Base-by-base conservation (phyloP, 192 early-diverging fungal species). In the Glomus cerebriforme region DNA sequence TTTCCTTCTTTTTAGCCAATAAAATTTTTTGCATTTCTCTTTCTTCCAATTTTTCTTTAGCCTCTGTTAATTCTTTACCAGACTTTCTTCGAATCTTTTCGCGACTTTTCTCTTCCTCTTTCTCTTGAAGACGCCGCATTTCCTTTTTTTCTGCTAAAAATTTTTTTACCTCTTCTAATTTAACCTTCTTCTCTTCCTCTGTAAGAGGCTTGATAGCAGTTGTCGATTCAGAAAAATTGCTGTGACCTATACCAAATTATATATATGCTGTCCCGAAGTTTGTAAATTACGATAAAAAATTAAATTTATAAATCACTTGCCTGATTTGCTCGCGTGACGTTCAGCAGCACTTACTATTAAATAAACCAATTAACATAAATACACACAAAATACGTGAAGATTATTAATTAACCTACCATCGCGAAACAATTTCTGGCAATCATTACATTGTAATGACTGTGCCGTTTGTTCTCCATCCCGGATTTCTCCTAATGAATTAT, bases 361-460 rank as follows among this genome's bases (percentile, higher is more conserved):
- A 64, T 37, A 79, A 5, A 27, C 19, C 19, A 5, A 71, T 47
- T 47, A 45, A 12, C 49, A 15, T 70, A 75, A 17, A 73, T 27
- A 10, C 37, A 45, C 54, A 54, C 12, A 73, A 49, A 49, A 79
- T 19, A 31, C 5, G 12, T 37, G 0, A 22, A 15, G n/a, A 39
- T 39, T 6, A n/a, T 35, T 24, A 37, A n/a, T 68, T n/a, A 31
- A 22, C 47, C 7, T 89, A 90, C 91, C 86, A 83, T 96, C 93
- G 47, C 90, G 84, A 54, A 96, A 85, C n/a, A 96, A 76, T 74
- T 91, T 89, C 54, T 91, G 87, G 75, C 95, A 96, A 73, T 96
- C 95, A 60, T 96, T 90, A 82, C 95, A 96, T 43, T 89, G 82
- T 35, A 96, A 84, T 54, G 90, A 92, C 59, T 95, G 90, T 0